Evolutionary conservation across 2,329 filamentous ascomycete species (phyloP).

Genomic region (Mycosphaerella arachidis): DNA sequence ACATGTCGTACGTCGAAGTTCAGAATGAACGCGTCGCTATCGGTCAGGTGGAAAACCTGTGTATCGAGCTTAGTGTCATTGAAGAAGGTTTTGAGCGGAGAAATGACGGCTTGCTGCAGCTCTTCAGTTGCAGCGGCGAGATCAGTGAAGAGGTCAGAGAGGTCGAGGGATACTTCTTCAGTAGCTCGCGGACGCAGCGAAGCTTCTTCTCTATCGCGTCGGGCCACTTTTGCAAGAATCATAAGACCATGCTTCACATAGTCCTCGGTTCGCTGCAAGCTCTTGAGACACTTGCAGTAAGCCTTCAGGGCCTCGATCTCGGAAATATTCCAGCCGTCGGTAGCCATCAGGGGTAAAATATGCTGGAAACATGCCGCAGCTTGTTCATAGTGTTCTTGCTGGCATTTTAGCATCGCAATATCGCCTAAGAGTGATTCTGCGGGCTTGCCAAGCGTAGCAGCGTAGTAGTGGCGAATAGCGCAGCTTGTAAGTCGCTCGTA

Average conservation of each 20-base stretch:
- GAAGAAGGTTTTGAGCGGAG: conserved; percentile 71
- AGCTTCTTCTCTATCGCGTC: conserved; percentile 12
- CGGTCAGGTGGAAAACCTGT: conserved; percentile 63
- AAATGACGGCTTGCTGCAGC: conserved; percentile 58
- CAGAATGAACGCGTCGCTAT: conserved; percentile 71
- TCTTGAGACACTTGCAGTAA: conserved; percentile 76
- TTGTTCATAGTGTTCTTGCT: conserved; percentile 63
- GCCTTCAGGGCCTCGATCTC: conserved; percentile 81
- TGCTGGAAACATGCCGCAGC: conserved; percentile 75
- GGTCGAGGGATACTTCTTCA: conserved; percentile 34
- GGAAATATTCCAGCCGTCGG: conserved; percentile 70
- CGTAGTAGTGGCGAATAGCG: conserved; percentile 74
- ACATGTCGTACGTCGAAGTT: conserved; percentile 66
- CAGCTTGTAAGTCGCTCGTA: conserved; percentile 70
- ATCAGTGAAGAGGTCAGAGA: conserved; percentile 35
- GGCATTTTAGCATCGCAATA: conserved; percentile 72
- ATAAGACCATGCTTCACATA: conserved; percentile 73
- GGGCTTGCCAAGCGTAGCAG: conserved; percentile 73
- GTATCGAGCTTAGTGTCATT: conserved; percentile 63
- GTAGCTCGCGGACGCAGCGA: background rate
- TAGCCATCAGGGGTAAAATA: conserved; percentile 73
- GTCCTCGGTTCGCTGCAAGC: conserved; percentile 70
- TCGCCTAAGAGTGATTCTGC: conserved; percentile 76
- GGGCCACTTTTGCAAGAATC: conserved; percentile 63
- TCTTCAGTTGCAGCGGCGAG: conserved; percentile 47